These are phyloP conservation scores for Sisymbrium altissimum DNA, from an alignment of 345 rosid genomes.

Conservation along the genomic window DNA sequence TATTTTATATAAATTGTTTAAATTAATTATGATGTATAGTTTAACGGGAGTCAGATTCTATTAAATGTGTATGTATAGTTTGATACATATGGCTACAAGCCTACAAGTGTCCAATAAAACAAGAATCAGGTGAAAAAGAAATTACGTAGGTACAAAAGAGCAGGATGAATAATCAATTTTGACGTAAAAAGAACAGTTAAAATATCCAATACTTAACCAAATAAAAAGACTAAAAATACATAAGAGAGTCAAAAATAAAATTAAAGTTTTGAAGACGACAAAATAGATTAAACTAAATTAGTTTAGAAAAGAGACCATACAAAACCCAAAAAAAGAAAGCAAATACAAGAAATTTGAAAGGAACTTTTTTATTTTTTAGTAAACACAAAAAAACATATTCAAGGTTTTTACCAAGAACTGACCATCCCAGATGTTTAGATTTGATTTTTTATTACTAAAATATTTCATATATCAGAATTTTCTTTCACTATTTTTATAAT, in stretches of 20 bases:
- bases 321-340: not conserved
- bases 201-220: not conserved
- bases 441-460: not conserved
- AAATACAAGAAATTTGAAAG: not conserved
- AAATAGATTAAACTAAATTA: not conserved
- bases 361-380: not conserved
- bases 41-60: constrained; percentile 4
- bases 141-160: constrained; percentile 24
- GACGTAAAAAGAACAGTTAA: constrained; percentile 9
- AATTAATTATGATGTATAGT: not conserved
- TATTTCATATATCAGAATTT: not conserved
- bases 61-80: constrained; percentile 9
- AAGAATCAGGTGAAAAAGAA: constrained; percentile 31
- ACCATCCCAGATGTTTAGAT: constrained; percentile 17
- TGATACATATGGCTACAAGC: constrained; percentile 13
- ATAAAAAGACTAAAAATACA: not conserved
- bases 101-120: constrained; percentile 14
- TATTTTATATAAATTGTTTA: not conserved
- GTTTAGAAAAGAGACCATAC: not conserved
- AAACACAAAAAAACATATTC: not conserved
- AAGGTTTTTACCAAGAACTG: not conserved
- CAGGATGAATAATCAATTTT: constrained; percentile 15
- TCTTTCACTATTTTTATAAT: not conserved
- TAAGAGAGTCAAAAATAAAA: not conserved
- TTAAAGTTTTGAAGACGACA: not conserved